A percentile compares a stretch with the other conserved stretches of the same genome.
Evolutionary conservation across 495 filamentous ascomycete species (phyloP).

Genomic region (Annulohypoxylon nitens): DNA sequence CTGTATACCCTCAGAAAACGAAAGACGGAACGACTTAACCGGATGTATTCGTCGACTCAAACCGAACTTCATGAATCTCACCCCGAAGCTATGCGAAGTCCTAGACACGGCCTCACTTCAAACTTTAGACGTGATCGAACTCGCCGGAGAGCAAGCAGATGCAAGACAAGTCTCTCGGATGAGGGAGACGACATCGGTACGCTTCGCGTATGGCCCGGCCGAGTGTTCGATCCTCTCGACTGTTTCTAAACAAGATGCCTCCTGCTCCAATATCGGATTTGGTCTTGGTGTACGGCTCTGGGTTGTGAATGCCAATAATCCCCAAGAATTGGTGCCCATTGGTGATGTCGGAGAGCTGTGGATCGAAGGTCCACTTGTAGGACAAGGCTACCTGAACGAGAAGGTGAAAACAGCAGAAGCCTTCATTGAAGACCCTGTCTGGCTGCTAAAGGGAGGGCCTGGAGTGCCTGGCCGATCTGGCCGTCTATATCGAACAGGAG

Average conservation of each 20-base stretch:
- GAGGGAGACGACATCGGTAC: not conserved
- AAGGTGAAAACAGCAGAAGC: slow-evolving; percentile 44
- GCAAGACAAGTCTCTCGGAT: not conserved
- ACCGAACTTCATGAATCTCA: slow-evolving; percentile 3
- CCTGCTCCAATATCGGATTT: slow-evolving; percentile 52
- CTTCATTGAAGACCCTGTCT: slow-evolving; percentile 57
- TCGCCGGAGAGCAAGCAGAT: slow-evolving; percentile 5
- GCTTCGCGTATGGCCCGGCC: slow-evolving; percentile 2
- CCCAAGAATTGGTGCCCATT: slow-evolving; percentile 69
- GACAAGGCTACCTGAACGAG: slow-evolving; percentile 40
- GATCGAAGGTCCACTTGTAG: slow-evolving; percentile 72
- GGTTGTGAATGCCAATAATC: slow-evolving; percentile 71
- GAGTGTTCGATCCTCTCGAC: slow-evolving; percentile 44
- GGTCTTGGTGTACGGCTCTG: slow-evolving; percentile 53
- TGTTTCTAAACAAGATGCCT: slow-evolving; percentile 9
- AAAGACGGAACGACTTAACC: not conserved
- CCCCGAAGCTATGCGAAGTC: slow-evolving; percentile 3
- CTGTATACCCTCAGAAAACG: slow-evolving; percentile 1
- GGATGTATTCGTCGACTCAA: slow-evolving; percentile 8
- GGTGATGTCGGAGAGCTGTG: slow-evolving; percentile 83
- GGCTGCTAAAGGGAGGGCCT: slow-evolving; percentile 40
- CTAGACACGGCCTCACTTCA: not conserved
- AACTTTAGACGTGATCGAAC: not conserved
- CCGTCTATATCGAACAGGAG: slow-evolving; percentile 59
- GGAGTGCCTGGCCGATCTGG: slow-evolving; percentile 2